Evolutionary conservation across 2,329 filamentous ascomycete species (phyloP), one percentile per base, ranked within the genome.

Genomic region (Botryosphaeria agaves): DNA sequence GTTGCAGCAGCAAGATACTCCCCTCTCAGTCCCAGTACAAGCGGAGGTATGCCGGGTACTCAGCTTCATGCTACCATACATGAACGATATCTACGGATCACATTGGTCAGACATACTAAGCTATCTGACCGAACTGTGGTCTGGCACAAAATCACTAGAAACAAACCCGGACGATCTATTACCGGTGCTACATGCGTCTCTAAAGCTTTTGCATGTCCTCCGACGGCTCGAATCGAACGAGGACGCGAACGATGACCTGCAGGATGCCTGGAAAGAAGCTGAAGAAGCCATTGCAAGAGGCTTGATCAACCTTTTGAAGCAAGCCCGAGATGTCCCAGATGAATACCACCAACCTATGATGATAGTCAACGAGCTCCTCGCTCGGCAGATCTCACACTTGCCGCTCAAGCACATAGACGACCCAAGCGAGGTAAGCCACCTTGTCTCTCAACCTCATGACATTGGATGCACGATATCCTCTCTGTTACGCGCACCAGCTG

Each of bases 181-280:
- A 16, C 69, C 80, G 0, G 66, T 76, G 16, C 57, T 84, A 0
- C 66, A 85, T 44, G 66, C 77, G 4, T 81, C 81, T 0, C 59
- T 94, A 16, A 77, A 75, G 45, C 59, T 95, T 0, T 71, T 76
- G 35, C 62, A 62, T 11, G 60, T 61, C 1, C 48, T 95, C 2
- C 67, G 72, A 37, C 60, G 58, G 3, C 52, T 87, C 0, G 53
- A 56, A 1, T 45, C 45, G 14, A 45, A 45, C 6, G 62, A 72
- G 12, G 77, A 85, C 12, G 65, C 76, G 2, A 94, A 93, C 38
- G 87, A 95, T 38, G 87, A 95, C 47, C 63, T 94, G 1, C 56
- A 72, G 9, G 85, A 94, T 43, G 72, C 72, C 0, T 66, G 87
- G 45, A 66, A 66, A 31, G 66, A 74, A 8, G 64, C 66, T 7